Percentiles rank a stretch among this genome's conserved stretches.
These are phyloP conservation scores for Neurospora intermedia DNA, from an alignment of 495 filamentous ascomycete species.

Conservation along the genomic window DNA sequence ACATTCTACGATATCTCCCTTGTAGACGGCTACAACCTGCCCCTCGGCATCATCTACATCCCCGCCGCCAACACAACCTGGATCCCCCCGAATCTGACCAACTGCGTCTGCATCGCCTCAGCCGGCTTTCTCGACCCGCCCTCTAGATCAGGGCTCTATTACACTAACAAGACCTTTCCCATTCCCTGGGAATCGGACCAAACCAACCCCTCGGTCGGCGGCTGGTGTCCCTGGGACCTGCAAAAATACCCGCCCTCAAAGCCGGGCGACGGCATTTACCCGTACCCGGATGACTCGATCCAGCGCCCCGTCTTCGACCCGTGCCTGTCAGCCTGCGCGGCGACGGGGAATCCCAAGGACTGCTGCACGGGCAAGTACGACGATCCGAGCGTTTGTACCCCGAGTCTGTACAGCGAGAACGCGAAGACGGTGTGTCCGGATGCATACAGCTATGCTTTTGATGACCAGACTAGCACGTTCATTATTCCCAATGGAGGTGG, in stretches of 20 bases:
- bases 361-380: conserved; percentile 61
- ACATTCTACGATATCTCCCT: conserved; percentile 77
- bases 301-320: conserved; percentile 58
- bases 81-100: conserved; percentile 64
- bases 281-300: conserved; percentile 62
- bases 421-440: conserved; percentile 71
- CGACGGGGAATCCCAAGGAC: conserved; percentile 43
- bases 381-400: conserved; percentile 45
- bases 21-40: conserved; percentile 77
- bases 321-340: conserved; percentile 59
- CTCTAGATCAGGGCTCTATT: conserved; percentile 26
- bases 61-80: conserved; percentile 42
- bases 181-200: conserved; percentile 50
- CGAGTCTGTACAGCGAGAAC: conserved; percentile 47
- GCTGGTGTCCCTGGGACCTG: conserved; percentile 71
- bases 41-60: conserved; percentile 54
- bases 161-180: conserved; percentile 48
- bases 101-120: conserved; percentile 59
- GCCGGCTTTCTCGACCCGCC: conserved; percentile 39
- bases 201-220: conserved; percentile 37
- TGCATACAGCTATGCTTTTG: conserved; percentile 71
- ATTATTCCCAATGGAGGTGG: conserved; percentile 61
- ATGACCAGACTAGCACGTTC: conserved; percentile 66
- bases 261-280: conserved; percentile 58
- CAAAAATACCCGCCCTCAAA: conserved; percentile 52